phyloP scores from a whole-genome alignment of 2,329 filamentous ascomycete genomes.

The Trichoderma atrobrunneum region DNA sequence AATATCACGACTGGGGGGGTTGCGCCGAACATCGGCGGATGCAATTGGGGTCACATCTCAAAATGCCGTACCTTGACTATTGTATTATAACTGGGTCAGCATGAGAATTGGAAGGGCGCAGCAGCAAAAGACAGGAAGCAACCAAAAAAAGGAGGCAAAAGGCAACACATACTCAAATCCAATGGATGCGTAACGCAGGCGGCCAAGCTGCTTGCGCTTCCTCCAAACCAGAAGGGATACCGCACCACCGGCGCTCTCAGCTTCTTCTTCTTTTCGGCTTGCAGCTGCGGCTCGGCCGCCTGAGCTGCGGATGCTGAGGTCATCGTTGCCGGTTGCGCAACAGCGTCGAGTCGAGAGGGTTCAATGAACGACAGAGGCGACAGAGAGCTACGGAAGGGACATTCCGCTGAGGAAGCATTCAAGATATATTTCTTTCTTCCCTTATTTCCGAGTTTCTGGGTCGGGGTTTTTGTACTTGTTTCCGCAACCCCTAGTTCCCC shows the following conservation, averaged over 20 bases:
- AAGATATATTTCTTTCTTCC: neutral
- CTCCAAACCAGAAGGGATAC: slow-evolving; percentile 95
- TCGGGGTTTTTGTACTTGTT: neutral
- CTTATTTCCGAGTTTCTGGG: neutral
- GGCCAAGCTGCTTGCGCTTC: slow-evolving; percentile 88
- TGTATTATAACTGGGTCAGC: slow-evolving; percentile 6
- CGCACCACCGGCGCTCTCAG: slow-evolving; percentile 38
- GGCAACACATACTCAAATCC: slow-evolving; percentile 69
- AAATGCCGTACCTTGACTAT: slow-evolving; percentile 23
- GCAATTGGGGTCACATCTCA: neutral
- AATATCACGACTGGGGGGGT: neutral
- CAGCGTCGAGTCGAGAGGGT: neutral
- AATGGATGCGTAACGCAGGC: slow-evolving; percentile 90
- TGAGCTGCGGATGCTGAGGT: slow-evolving; percentile 3
- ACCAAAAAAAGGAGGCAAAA: neutral
- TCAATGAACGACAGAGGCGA: neutral
- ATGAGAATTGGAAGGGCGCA: neutral
- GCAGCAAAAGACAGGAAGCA: neutral
- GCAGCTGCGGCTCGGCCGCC: slow-evolving; percentile 20
- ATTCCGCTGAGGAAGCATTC: slow-evolving; percentile 14
- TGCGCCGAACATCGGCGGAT: neutral
- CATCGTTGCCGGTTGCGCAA: slow-evolving; percentile 12
- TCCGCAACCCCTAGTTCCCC: neutral
- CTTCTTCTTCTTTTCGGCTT: slow-evolving; percentile 35
- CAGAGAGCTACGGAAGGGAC: neutral